Percentiles rank a stretch among this genome's conserved stretches.
Conservation (phyloP, 192 early-diverging fungal genomes). For the Linnemannia hyalina region DNA sequence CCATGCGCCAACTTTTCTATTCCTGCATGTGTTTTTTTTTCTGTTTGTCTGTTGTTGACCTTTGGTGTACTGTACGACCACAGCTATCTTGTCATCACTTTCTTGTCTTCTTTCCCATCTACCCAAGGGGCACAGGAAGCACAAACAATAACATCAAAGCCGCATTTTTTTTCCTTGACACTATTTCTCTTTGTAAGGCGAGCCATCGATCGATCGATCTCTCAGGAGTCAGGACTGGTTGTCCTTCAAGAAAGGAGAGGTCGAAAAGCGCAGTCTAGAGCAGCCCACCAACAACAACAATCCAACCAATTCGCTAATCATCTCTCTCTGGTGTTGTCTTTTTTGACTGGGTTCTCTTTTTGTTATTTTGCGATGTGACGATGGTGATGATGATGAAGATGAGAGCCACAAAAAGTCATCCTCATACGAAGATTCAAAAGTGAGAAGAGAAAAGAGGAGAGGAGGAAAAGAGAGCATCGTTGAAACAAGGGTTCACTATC, state of each 20-base stretch:
- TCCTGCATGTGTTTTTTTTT: neutral
- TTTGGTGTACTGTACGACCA: neutral
- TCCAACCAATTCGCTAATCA: neutral
- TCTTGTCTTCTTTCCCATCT: neutral
- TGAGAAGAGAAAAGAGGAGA: neutral
- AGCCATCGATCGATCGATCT: neutral
- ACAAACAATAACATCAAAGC: neutral
- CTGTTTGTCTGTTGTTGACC: neutral
- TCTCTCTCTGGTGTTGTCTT: neutral
- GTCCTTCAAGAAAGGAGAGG: neutral
- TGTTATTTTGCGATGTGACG: neutral
- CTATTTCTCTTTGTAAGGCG: neutral
- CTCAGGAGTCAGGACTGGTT: neutral
- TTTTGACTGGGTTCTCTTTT: neutral
- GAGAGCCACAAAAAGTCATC: neutral
- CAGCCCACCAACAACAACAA: neutral
- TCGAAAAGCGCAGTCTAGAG: conserved; percentile 3
- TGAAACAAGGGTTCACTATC: conserved; percentile 11
- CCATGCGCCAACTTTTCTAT: conserved; percentile 6
- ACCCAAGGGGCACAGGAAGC: neutral
- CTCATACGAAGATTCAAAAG: neutral
- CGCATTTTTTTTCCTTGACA: neutral
- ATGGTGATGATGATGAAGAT: neutral
- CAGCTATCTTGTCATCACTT: neutral
- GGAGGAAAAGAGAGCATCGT: neutral